Evolutionary conservation across 202 grass and related monocot species (phyloP).

Genomic region (Digitaria exilis): DNA sequence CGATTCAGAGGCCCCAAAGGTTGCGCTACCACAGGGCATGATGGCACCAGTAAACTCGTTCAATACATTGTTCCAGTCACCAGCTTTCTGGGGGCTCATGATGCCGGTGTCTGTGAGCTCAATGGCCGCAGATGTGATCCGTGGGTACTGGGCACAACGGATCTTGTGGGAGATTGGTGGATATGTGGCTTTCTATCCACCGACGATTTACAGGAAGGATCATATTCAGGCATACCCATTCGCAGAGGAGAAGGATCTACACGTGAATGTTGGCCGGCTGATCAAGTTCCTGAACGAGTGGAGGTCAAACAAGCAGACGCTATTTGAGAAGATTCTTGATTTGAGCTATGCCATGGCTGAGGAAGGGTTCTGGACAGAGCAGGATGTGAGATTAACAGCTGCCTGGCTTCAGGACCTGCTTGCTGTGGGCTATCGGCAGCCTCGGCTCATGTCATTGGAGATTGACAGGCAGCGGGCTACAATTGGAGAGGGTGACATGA

Average conservation of each 20-base stretch:
- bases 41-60: slow-evolving; percentile 95
- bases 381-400: slow-evolving; percentile 83
- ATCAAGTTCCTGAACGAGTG: slow-evolving; percentile 89
- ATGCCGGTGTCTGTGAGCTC: slow-evolving; percentile 88
- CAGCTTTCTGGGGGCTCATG: slow-evolving; percentile 96
- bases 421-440: slow-evolving; percentile 84
- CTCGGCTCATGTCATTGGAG: slow-evolving; percentile 89
- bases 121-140: slow-evolving; percentile 95
- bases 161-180: slow-evolving; percentile 98
- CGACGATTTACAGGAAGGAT: slow-evolving; percentile 84
- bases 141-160: slow-evolving; percentile 92
- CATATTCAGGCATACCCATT: slow-evolving; percentile 75
- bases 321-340: slow-evolving; percentile 92
- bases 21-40: slow-evolving; percentile 81
- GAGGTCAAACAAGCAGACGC: slow-evolving; percentile 78
- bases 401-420: slow-evolving; percentile 96
- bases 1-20: slow-evolving; percentile 84
- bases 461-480: slow-evolving; percentile 81
- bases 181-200: slow-evolving; percentile 82
- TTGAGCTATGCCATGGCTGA: slow-evolving; percentile 96
- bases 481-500: slow-evolving; percentile 89
- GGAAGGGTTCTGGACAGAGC: slow-evolving; percentile 86
- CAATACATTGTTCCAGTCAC: slow-evolving; percentile 93
- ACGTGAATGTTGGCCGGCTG: slow-evolving; percentile 89
- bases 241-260: slow-evolving; percentile 92